Base-by-base conservation (phyloP, 805 yeast genomes). In the Candida maesae region DNA sequence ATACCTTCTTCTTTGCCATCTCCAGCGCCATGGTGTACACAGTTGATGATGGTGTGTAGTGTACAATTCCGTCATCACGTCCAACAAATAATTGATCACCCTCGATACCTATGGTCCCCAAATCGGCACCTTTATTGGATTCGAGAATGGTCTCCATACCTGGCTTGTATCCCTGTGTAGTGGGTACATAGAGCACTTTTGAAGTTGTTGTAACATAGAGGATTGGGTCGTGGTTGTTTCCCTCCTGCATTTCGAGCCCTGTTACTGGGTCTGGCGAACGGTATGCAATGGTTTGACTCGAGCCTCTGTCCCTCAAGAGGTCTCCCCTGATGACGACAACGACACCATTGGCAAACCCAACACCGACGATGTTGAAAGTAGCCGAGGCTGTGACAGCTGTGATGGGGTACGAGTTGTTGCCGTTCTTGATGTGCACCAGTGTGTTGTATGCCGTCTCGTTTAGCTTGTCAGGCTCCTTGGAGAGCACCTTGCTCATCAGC, bases 281-380 rank as follows among this genome's bases (percentile, higher is more conserved):
- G 56, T 80, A 86, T 1, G 90, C 79, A 0, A 83, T 60, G 21
- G 97, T 68, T 55, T 91, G 98, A 49, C 93, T 76, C 9, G 95
- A 79, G 0, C 98, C 98, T 44, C 95, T 68, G 56, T 93, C 99
- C 51, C 89, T 78, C 6, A 87, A 50, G 24, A 93, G 61, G 60
- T 93, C 98, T 8, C 99, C 99, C 47, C 98, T 66, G 0, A 90
- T 76, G 6, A 90, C 65, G 2, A 90, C 67, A 2, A 90, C 88
- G 16, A 79, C 71, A 2, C 99, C 99, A 59, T 89, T 83, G 12
- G 90, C 82, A 52, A 79, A 86, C 0, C 96, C 96, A 34, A 86
- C 64, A 0, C 84, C 90, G 6, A 84, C 59, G 25, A 85, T 75
- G 3, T 86, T 71, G 45, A 81, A 74, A 44, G 75, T 79, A 2